Conservation (phyloP, 2,329 filamentous ascomycete species). For the Thielaviopsis ethacetica region DNA sequence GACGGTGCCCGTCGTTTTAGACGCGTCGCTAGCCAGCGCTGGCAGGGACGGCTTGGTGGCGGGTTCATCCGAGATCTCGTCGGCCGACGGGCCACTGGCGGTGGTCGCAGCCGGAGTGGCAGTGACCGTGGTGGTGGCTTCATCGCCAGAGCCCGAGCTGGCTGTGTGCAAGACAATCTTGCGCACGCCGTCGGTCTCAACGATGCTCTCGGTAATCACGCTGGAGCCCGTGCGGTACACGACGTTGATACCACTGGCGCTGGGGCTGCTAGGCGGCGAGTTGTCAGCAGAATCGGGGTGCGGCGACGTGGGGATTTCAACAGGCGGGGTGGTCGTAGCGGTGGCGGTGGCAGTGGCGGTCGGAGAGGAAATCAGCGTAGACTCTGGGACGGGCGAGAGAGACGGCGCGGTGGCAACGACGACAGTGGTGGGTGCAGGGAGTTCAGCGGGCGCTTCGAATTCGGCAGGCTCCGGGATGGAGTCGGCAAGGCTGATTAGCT, state of each 20-base stretch:
- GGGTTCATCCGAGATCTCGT: neutral
- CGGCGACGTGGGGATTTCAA: neutral
- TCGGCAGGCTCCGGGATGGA: neutral
- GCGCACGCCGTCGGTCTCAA: conserved; percentile 56
- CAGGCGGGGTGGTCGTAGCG: neutral
- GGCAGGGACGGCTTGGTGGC: neutral
- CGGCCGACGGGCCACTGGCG: neutral
- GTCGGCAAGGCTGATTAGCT: neutral
- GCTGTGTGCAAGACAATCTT: conserved; percentile 49
- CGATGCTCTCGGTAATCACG: conserved; percentile 63
- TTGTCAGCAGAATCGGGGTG: neutral
- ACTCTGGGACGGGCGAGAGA: neutral
- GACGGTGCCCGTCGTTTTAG: neutral
- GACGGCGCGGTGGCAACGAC: neutral
- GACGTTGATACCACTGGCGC: conserved; percentile 7
- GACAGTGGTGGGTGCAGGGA: neutral
- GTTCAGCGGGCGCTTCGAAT: neutral
- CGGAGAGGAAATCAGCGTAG: neutral
- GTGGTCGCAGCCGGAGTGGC: neutral
- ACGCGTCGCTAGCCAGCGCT: neutral
- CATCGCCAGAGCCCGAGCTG: conserved; percentile 21
- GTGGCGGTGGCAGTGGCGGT: neutral
- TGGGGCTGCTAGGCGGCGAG: neutral
- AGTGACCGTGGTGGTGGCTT: conserved; percentile 10
- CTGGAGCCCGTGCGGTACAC: conserved; percentile 39